Conservation (phyloP, 768 basidiomycete genomes). For the Mycena leptocephala region DNA sequence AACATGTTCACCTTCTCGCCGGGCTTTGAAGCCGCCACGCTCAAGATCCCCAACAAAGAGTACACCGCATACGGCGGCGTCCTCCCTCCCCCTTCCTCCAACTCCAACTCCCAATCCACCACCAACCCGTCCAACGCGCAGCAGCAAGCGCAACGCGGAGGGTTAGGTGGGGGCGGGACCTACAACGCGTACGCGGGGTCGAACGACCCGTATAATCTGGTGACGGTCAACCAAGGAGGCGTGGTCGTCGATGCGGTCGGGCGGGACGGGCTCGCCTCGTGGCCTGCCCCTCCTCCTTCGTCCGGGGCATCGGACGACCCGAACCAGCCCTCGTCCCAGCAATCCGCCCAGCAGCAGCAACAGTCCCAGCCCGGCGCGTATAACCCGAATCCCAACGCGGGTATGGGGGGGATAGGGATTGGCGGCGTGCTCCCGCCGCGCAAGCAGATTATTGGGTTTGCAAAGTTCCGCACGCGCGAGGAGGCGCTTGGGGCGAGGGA, state of each 20-base stretch:
- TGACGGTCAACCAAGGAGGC: slow-evolving; percentile 87
- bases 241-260: slow-evolving; percentile 86
- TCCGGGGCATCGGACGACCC: not conserved
- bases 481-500: slow-evolving; percentile 93
- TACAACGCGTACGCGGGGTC: slow-evolving; percentile 63
- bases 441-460: slow-evolving; percentile 99
- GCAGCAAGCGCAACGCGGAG: slow-evolving; percentile 22
- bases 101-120: not conserved
- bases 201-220: slow-evolving; percentile 89
- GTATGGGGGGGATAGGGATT: too few species aligned
- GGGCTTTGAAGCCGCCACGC: slow-evolving; percentile 97
- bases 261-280: slow-evolving; percentile 84
- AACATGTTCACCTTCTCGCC: slow-evolving; percentile 98
- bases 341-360: not conserved
- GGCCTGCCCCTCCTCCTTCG: slow-evolving; percentile 61
- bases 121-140: slow-evolving; percentile 27
- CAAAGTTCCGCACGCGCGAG: slow-evolving; percentile 91
- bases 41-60: slow-evolving; percentile 97
- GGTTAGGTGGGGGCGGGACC: slow-evolving; percentile 47
- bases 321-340: not conserved
- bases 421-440: slow-evolving; percentile 71
- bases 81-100: slow-evolving; percentile 41
- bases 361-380: not conserved
- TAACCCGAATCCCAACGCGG: too few species aligned
- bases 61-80: slow-evolving; percentile 79